Evolutionary conservation across 805 yeast genomes (phyloP), one percentile per base, ranked within the genome.

Genomic region (Naumovozyma castellii): DNA sequence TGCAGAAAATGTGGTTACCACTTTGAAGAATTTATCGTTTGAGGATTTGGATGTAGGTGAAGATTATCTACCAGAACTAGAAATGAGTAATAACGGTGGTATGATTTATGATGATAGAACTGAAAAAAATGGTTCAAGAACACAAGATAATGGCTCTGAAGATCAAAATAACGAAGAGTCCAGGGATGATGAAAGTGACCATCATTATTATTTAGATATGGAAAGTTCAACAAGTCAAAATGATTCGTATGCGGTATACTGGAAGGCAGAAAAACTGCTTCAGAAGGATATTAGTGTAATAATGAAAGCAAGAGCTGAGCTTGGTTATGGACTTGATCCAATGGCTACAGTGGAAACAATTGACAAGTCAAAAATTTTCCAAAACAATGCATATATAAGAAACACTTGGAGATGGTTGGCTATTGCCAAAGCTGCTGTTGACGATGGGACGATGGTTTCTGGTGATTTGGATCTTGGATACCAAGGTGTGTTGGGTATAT

Each of bases 391-490:
- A n/a, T 82, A 75, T 45, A 64, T 81, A 37, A 67, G 81, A 44
- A 80, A 84, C 49, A 81, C 94, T 0, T 90, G 97, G 97, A 78
- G 81, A 54, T 90, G 97, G 97, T 63, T 90, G 25, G 73, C 76
- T 1, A 73, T 84, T 37, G 85, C 94, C 0, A 72, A 75, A 39
- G 75, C 73, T 32, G 70, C 84, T 1, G 76, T 77, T 3, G 71
- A 71, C 15, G 73, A 78, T 37, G 81, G 84, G 0, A 66, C 80
- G 1, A 80, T 84, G 82, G 66, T 75, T 2, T 71, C 81, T 4
- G 78, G 76, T 18, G 79, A 75, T 14, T 64, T 85, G 30, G 96
- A 90, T 54, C 68, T 90, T 25, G 88, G 94, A 1, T 87, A 75
- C 56, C 80, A 83, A 47, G 98, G 98, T 5, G 94, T 90, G 2